These are phyloP conservation scores for Backusella mclennaniae DNA, from an alignment of 192 early-diverging fungal genomes.

Conservation along the genomic window DNA sequence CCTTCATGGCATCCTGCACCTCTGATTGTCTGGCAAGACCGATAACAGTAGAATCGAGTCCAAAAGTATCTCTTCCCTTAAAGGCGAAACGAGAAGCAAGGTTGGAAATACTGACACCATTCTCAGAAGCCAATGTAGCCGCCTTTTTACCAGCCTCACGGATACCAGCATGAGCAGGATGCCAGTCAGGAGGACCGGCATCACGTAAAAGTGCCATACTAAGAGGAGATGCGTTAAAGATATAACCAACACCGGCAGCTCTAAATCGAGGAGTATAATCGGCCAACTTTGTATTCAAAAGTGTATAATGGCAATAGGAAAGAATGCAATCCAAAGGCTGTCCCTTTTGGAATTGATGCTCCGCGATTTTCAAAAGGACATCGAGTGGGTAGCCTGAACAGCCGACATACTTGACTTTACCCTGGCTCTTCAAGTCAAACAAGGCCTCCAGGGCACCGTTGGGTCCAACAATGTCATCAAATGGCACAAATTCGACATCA, in stretches of 20 bases:
- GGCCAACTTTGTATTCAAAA: constrained; percentile 58
- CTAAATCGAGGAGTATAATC: constrained; percentile 54
- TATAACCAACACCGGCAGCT: constrained; percentile 50
- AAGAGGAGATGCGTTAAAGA: constrained; percentile 69
- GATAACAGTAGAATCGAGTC: constrained; percentile 45
- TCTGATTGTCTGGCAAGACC: constrained; percentile 46
- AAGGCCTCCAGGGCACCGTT: constrained; percentile 46
- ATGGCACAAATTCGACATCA: constrained; percentile 76
- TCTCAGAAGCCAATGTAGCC: constrained; percentile 34
- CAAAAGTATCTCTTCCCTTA: constrained; percentile 33
- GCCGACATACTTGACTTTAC: constrained; percentile 64
- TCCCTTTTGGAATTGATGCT: constrained; percentile 49
- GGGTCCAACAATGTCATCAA: constrained; percentile 48
- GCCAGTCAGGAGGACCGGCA: constrained; percentile 56
- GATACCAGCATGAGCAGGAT: constrained; percentile 59
- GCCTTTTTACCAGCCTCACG: constrained; percentile 49
- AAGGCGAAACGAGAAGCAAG: constrained; percentile 54
- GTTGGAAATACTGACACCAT: constrained; percentile 46
- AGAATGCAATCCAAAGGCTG: constrained; percentile 61
- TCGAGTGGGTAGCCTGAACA: constrained; percentile 69
- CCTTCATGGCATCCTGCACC: constrained; percentile 42
- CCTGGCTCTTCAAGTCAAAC: constrained; percentile 54
- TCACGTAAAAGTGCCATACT: constrained; percentile 68
- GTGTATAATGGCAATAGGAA: constrained; percentile 69
- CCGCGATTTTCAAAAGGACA: constrained; percentile 56